phyloP scores from a whole-genome alignment of 305 asterid genomes.

The Solanum aculeatissimum region DNA sequence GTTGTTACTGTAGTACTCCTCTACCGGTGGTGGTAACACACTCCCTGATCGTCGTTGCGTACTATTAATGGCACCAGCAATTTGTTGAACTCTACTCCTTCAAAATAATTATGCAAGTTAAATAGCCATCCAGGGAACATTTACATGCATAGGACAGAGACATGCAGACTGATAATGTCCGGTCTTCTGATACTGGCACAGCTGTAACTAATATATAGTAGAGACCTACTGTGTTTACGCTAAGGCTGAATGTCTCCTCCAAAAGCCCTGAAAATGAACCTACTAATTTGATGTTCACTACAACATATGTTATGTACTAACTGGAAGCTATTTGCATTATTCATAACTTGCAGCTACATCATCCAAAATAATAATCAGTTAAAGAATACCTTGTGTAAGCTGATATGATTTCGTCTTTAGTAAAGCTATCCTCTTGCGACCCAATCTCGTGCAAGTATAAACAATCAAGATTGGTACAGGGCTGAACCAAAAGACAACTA shows the following conservation, averaged over 20 bases:
- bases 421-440: slow-evolving; percentile 81
- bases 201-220: neutral
- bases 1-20: slow-evolving; percentile 53
- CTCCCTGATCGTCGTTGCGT: slow-evolving; percentile 69
- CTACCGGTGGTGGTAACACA: slow-evolving; percentile 79
- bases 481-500: slow-evolving; percentile 41
- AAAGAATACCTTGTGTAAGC: slow-evolving; percentile 66
- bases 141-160: neutral
- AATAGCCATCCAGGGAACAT: slow-evolving; percentile 6
- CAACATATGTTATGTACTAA: neutral
- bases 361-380: neutral
- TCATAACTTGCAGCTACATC: neutral
- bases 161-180: neutral
- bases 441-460: slow-evolving; percentile 90
- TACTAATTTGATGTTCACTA: neutral
- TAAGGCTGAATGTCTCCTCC: neutral
- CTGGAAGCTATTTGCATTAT: neutral
- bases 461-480: slow-evolving; percentile 91
- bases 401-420: slow-evolving; percentile 89
- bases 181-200: neutral
- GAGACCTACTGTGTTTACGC: neutral
- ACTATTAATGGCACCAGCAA: slow-evolving; percentile 45
- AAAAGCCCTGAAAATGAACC: neutral
- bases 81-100: slow-evolving; percentile 80
- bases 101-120: slow-evolving; percentile 26